Percentiles rank a stretch among this genome's conserved stretches.
Conservation (phyloP, 371 early-diverging fungal species). For the Lichtheimia ornata region DNA sequence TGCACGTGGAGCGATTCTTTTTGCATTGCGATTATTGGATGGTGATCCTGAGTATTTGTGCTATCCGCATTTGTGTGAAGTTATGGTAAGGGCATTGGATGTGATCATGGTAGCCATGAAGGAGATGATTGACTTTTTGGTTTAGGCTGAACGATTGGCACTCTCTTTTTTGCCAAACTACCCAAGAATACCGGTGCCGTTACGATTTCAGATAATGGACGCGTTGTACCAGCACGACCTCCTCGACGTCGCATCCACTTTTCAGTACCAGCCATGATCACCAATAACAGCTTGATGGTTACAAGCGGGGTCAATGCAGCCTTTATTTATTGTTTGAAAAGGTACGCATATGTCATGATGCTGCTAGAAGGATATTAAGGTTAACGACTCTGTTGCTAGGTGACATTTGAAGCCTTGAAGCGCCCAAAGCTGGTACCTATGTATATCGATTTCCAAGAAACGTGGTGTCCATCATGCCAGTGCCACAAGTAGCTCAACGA, state of each 20-base stretch:
- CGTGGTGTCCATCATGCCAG: conserved; percentile 33
- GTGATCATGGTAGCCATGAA: not conserved
- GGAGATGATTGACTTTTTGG: not conserved
- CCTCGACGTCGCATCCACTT: conserved; percentile 43
- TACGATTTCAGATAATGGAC: conserved; percentile 38
- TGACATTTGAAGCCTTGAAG: conserved; percentile 53
- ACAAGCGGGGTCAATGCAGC: conserved; percentile 44
- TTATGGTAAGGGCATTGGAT: conserved; percentile 37
- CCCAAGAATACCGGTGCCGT: conserved; percentile 51
- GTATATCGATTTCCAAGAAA: conserved; percentile 49
- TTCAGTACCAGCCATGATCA: conserved; percentile 49
- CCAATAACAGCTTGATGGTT: conserved; percentile 47
- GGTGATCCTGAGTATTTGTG: conserved; percentile 57
- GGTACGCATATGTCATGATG: conserved; percentile 12
- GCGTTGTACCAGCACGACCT: conserved; percentile 39
- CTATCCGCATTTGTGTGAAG: conserved; percentile 52
- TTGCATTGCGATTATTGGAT: conserved; percentile 46
- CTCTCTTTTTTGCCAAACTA: conserved; percentile 39
- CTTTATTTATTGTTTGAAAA: conserved; percentile 49
- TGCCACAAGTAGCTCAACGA: conserved; percentile 10
- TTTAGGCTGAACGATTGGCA: conserved; percentile 47
- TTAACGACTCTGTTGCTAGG: conserved; percentile 3
- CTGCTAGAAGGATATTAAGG: no score
- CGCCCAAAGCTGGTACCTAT: conserved; percentile 51
- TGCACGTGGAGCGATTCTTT: conserved; percentile 49